These are phyloP conservation scores for Verbascum thapsus DNA, from an alignment of 257 asterid species.

Conservation along the genomic window DNA sequence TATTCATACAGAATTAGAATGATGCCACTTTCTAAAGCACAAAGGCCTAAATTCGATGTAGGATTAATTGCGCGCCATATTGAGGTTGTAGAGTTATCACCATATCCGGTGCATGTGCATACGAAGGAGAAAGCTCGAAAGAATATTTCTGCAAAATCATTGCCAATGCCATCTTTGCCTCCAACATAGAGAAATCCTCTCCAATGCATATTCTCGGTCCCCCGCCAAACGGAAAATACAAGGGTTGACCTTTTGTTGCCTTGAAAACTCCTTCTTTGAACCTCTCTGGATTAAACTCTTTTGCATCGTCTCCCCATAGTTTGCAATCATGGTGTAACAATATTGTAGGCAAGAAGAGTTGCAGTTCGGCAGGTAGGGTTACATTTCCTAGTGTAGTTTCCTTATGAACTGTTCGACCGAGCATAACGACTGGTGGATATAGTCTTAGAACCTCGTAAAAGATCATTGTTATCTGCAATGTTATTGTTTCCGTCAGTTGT, in stretches of 20 bases:
- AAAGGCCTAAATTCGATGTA: slow-evolving; percentile 1
- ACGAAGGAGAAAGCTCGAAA: slow-evolving; percentile 33
- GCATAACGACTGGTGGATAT: slow-evolving; percentile 23
- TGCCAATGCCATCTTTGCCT: slow-evolving; percentile 35
- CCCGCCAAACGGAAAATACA: slow-evolving; percentile 37
- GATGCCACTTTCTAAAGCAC: background rate
- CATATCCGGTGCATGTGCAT: slow-evolving; percentile 27
- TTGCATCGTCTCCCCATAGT: slow-evolving; percentile 38
- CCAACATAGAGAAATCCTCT: slow-evolving; percentile 32
- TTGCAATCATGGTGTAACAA: slow-evolving; percentile 28
- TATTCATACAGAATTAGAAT: too few relatives aligned
- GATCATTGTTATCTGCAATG: slow-evolving; percentile 39
- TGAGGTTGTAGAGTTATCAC: slow-evolving; percentile 24
- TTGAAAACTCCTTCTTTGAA: slow-evolving; percentile 33
- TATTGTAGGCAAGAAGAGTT: slow-evolving; percentile 18
- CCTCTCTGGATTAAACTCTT: slow-evolving; percentile 36
- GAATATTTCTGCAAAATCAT: slow-evolving; percentile 29
- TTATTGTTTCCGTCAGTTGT: too few relatives aligned
- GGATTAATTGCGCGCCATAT: slow-evolving; percentile 25
- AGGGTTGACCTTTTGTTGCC: slow-evolving; percentile 25
- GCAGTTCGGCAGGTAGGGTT: slow-evolving; percentile 16
- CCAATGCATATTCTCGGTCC: slow-evolving; percentile 43
- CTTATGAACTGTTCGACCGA: slow-evolving; percentile 3
- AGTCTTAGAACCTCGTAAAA: slow-evolving; percentile 32
- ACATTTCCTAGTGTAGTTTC: slow-evolving; percentile 28